Base-by-base conservation (phyloP, 345 rosid species). In the Schrenkiella parvula region DNA sequence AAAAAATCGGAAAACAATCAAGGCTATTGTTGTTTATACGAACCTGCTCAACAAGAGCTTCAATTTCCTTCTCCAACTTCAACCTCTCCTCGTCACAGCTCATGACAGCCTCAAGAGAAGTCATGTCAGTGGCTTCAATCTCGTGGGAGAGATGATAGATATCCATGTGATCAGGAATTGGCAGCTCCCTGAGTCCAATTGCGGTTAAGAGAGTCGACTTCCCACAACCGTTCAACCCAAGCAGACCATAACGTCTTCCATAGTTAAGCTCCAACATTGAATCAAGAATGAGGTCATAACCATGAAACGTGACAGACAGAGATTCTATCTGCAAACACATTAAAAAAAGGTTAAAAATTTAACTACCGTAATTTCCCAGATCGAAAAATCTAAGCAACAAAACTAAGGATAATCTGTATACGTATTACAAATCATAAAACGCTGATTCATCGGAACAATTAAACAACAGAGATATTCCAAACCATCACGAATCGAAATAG, bases 181-280 rank as follows among this genome's bases (percentile, higher is more conserved):
- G 99, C 4, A 92, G 82, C 79, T 91, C 99, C 47, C 96, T 84
- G 53, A 75, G 81, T 13, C 99, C 99, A 50, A 95, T 87, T 8
- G 98, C 88, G 38, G 97, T 83, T 48, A 92, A 82, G 25, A 95
- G 91, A 0, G 99, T 95, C 21, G 98, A 95, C 79, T 95, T 95
- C 6, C 99, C 99, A 80, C 99, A 92, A 15, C 99, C 99, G 78
- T 92, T 95, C 56, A 95, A 78, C 62, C 99, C 99, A 66, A 95
- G 97, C 38, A 95, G 85, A 18, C 99, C 99, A 72, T 95, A 95
- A 25, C 99, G 98, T 62, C 99, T 85, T 73, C 99, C 99, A 79
- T 95, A 95, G 66, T 95, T 95, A 68, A 95, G 98, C 88, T 92
- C 99, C 85, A 95, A 78, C 69, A 80, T 81, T 22, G 99, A 82